Percentiles rank a stretch among this genome's conserved stretches.
Evolutionary conservation across 768 basidiomycete genomes (phyloP).

Genomic region (Sporobolomyces phaffii): DNA sequence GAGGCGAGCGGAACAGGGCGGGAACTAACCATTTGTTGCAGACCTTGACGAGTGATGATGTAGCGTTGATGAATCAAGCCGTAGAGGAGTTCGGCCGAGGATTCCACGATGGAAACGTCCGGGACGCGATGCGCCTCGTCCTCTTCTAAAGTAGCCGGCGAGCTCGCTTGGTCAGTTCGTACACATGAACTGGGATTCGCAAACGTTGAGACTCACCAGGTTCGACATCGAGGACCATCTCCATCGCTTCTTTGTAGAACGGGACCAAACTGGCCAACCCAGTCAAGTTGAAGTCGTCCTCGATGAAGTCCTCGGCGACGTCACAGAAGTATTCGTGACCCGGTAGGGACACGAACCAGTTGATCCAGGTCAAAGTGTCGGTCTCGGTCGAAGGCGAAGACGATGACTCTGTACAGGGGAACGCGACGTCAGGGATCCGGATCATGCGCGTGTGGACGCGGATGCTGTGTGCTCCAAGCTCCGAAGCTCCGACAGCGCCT

Average conservation of each 20-base stretch:
- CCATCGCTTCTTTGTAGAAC: conserved; percentile 99
- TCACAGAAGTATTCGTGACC: conserved; percentile 44
- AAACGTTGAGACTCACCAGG: conserved; percentile 72
- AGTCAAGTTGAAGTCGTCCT: conserved; percentile 98
- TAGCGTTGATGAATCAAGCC: conserved; percentile 96
- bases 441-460: too few relatives aligned
- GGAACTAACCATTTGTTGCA: conserved; percentile 79
- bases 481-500: too few relatives aligned
- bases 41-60: conserved; percentile 86
- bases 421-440: too few relatives aligned
- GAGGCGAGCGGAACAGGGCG: conserved; percentile 32
- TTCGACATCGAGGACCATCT: conserved; percentile 99
- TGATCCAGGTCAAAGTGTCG: conserved; percentile 69
- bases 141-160: conserved; percentile 43
- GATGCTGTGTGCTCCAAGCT: too few relatives aligned
- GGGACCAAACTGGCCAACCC: conserved; percentile 93
- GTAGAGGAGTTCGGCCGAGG: conserved; percentile 92
- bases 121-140: conserved; percentile 95
- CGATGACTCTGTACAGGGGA: conserved; percentile 26
- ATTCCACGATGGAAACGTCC: conserved; percentile 96
- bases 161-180: too few relatives aligned
- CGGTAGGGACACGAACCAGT: conserved; percentile 73
- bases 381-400: conserved; percentile 35
- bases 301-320: conserved; percentile 72
- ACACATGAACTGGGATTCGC: too few relatives aligned